Base-by-base conservation (phyloP, 768 basidiomycete genomes). In the Mycena venus region DNA sequence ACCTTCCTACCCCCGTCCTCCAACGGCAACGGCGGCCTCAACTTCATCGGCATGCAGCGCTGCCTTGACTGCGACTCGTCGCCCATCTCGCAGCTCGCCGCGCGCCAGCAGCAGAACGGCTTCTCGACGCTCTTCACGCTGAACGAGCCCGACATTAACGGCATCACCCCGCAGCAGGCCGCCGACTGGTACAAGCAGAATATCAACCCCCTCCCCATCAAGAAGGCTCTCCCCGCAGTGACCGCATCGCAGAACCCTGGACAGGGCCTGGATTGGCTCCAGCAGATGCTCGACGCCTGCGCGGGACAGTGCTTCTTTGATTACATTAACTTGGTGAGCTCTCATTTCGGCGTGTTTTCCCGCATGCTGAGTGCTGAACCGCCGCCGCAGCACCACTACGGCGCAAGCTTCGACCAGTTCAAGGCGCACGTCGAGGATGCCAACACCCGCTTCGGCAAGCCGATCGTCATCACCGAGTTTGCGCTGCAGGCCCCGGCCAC, bases 41-140 rank as follows among this genome's bases (percentile, higher is more conserved):
- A 78, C 6, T 85, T 86, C 75, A 83, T 85, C 7, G 84, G 84
- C 14, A 86, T 81, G 84, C 85, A 85, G 65, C 84, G 82, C 11
- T 85, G 84, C 67, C 60, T 78, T 7, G 84, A 86, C 53, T 85
- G 84, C n/a, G 67, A 25, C 67, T 85, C 84, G 9, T 85, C 84
- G 32, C 84, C 84, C 3, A 79, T 85, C 12, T 76, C 74, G 6
- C 69, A 80, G 29, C 82, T 85, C 27, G 69, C 76, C 19, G 68
- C 79, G 38, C 85, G 84, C 72, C 83, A 81, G 79, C 21, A 83
- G 61, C 27, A 77, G 14, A 82, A 42, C 8, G 72, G 72, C 5
- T 77, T 77, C 56, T 61, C 65, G 11, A 77, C 75, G 14, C 64
- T 77, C 21, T 77, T 77, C 65, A 77, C 75, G 53, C 66, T 86